Base-by-base conservation (phyloP, 2,329 filamentous ascomycete genomes). In the Ilyonectria destructans region DNA sequence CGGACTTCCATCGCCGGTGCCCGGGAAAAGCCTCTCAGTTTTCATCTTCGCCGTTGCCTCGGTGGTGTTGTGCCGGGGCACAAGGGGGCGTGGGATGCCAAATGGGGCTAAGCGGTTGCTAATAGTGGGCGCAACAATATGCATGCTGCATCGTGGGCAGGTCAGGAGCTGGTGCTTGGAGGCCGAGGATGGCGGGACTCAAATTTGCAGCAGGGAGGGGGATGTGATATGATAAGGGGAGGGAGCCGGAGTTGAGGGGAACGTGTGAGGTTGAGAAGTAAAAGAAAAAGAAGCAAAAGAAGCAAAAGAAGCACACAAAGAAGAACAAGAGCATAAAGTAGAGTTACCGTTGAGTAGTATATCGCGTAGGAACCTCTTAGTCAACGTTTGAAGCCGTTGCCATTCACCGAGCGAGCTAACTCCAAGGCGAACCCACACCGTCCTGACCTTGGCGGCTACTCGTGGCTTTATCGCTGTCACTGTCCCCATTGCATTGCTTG, bases 61-160 rank as follows among this genome's bases (percentile, higher is more conserved):
- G 73, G 73, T 74, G 65, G 71, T 75, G 63, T 75, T 75, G 65
- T 75, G 71, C 73, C 73, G 73, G 49, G 19, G 19, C 45, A 46
- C 33, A 23, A 26, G 49, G 31, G 56, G 43, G 58, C 49, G 51
- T 56, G 51, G 62, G 51, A 45, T 59, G 45, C 71, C 60, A 45
- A 48, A 72, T 66, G 56, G 60, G 71, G 73, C 56, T 72, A 68
- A 59, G 69, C 35, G 67, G 69, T 68, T 71, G 68, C 65, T 70
- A 64, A 67, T 54, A 68, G 72, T 74, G 73, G 71, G 58, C 35
- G 51, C 56, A 23, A 13, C 43, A 61, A 54, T 65, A 48, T 65
- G 55, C 33, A 51, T 58, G 59, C 43, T 49, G 15, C 19, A 15
- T 26, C 46, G 55, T 58, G 63, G 52, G 52, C 57, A 61, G 57